Conservation (phyloP, 345 rosid species). For the Orychophragmus violaceus region DNA sequence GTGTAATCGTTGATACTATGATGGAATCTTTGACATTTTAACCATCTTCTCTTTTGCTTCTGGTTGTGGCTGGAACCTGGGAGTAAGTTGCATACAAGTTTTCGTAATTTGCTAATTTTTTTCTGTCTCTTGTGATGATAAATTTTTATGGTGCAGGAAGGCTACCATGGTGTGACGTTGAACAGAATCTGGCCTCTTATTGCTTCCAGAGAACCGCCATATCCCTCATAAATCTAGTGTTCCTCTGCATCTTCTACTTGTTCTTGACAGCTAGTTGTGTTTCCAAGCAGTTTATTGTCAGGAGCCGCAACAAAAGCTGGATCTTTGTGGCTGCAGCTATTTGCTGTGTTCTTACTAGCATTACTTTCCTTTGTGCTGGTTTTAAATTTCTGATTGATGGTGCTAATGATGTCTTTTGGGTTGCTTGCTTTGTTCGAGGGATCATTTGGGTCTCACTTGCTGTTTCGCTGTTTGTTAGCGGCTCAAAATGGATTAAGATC, state of each 20-base stretch:
- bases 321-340: slow-evolving; percentile 33
- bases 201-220: slow-evolving; percentile 54
- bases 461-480: slow-evolving; percentile 50
- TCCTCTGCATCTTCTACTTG: slow-evolving; percentile 51
- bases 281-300: slow-evolving; percentile 8
- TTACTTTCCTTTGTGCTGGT: slow-evolving; percentile 33
- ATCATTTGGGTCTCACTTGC: slow-evolving; percentile 53
- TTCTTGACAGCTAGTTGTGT: slow-evolving; percentile 33
- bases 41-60: not conserved
- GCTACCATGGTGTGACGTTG: slow-evolving; percentile 48
- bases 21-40: not conserved
- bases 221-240: slow-evolving; percentile 47
- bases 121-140: not conserved
- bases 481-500: slow-evolving; percentile 36
- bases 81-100: too few relatives aligned
- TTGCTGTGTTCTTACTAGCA: slow-evolving; percentile 43
- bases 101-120: not conserved
- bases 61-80: too few relatives aligned
- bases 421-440: slow-evolving; percentile 42
- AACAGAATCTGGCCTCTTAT: slow-evolving; percentile 37
- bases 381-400: slow-evolving; percentile 32
- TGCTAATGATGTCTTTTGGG: slow-evolving; percentile 24
- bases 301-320: slow-evolving; percentile 34
- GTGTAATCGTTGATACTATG: not conserved
- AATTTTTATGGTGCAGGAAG: slow-evolving; percentile 34